These are phyloP conservation scores for Ophiocordyceps camponoti-leonardi DNA, from an alignment of 2,329 filamentous ascomycete species.

Conservation along the genomic window DNA sequence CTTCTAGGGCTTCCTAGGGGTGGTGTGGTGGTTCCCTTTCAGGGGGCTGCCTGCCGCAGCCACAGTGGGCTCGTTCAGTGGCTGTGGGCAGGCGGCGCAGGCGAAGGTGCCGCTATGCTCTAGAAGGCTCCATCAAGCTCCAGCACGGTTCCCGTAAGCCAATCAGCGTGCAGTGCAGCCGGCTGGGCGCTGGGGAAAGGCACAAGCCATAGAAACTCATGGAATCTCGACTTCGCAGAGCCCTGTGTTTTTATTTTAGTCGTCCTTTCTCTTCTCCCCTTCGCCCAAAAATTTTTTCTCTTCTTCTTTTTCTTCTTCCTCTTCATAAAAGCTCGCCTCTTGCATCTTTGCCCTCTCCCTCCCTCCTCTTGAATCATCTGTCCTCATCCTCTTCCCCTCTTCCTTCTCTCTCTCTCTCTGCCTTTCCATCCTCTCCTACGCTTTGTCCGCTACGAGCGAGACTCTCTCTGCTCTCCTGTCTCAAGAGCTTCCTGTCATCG, in stretches of 20 bases:
- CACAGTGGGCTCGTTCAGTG: too few relatives aligned
- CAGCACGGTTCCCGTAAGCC: slow-evolving; percentile 4
- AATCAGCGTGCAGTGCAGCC: slow-evolving; percentile 8
- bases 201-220: slow-evolving; percentile 25
- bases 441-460: not conserved
- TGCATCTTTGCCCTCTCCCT: not conserved
- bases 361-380: not conserved
- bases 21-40: too few relatives aligned
- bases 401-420: not conserved
- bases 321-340: not conserved
- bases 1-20: too few relatives aligned
- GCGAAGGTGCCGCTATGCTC: slow-evolving; percentile 2
- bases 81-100: not conserved
- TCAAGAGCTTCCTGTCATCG: not conserved
- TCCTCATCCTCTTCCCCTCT: not conserved
- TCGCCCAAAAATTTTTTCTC: slow-evolving; percentile 1
- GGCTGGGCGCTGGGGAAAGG: slow-evolving; percentile 9
- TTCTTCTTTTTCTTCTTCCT: not conserved
- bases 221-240: slow-evolving; percentile 20
- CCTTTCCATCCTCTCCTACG: not conserved
- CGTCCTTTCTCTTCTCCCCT: not conserved
- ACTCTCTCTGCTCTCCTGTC: not conserved
- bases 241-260: slow-evolving; percentile 1
- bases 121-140: slow-evolving; percentile 10
- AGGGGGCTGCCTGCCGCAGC: too few relatives aligned